Base-by-base conservation (phyloP, 2,329 filamentous ascomycete species). In the Westerdykella sp. region DNA sequence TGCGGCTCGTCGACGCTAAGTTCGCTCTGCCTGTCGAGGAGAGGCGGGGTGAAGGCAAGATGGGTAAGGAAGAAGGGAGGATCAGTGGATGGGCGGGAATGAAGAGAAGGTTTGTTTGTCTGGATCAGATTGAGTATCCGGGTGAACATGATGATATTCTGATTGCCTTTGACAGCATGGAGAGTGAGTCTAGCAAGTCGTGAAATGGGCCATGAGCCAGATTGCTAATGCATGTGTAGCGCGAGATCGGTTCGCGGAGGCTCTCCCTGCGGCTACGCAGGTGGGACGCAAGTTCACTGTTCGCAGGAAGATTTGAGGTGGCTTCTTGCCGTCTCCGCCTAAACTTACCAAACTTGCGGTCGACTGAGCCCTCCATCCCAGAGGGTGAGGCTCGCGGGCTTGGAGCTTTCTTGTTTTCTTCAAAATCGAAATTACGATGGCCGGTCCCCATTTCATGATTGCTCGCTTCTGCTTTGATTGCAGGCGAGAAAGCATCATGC, bases 81-180 rank as follows among this genome's bases (percentile, higher is more conserved):
- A 70, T 58, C 55, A 78, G 53, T 65, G 76, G 35, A 66, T 72
- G 45, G 73, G 74, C 51, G 67, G 73, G 47, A 67, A 74, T 79
- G 37, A 81, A 83, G 48, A 79, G 81, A 61, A 78, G 81, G 21
- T 95, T 91, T 69, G 77, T 95, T 32, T 93, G 87, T 62, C 69
- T 95, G 45, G 90, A 95, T 66, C 79, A 89, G 65, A 84, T 89
- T 14, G 89, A 95, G 56, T 86, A 94, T 65, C 87, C 89, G 1
- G 87, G 87, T 40, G 90, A 95, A 69, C 88, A 95, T 67, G 90
- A 95, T 65, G 90, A 96, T 69, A 87, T 96, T 53, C 79, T 83
- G 10, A 83, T 96, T 57, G 69, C 83, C 47, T 96, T 96, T 72
- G 88, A 95, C 51, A 83, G 76, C 37, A 84, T 87, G 62, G 73